Base-by-base conservation (phyloP, 352 stramenopile genomes). In the Phytophthora meadii region DNA sequence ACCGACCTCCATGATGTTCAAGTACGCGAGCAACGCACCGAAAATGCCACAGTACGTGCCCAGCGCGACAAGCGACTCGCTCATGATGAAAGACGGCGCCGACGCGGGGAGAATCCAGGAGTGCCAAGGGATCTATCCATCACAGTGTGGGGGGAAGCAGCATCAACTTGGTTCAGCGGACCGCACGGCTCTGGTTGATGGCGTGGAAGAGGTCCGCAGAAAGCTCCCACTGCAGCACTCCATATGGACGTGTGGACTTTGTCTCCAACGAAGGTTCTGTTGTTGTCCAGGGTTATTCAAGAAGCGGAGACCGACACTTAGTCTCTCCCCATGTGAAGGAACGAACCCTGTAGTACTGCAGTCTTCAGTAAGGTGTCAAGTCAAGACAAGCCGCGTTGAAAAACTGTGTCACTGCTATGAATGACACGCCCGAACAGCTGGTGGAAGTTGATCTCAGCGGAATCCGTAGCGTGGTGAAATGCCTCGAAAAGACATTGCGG, bases 1-100 rank as follows among this genome's bases (percentile, higher is more conserved):
- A 19, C 55, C 55, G 19, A 70, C 9, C 8, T 65, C 36, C 54
- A 70, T 65, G 47, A 65, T 25, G 19, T 65, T 70, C 47, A 25
- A 61, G 27, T 70, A 70, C 9, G 41, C 62, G 10, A 70, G 54
- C n/a, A 65, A 19, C 19, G n/a, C 62, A 19, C 62, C 48, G 19
- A 61, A 34, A 42, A 65, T 59, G 40, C 54, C 62, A 7, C 62
- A 65, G 48, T 65, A 61, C 3, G 47, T 65, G 32, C 54, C 48
- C 1, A 70, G 54, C 25, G 54, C 40, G 32, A 65, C 49, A 39
- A 66, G n/a, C 24, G 62, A 65, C 12, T 37, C 47, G 34, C 25
- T 70, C 62, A 70, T 70, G 25, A 5, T 49, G 47, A 17, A 15
- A 40, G 30, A 27, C 48, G 25, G 45, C 28, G 19, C 25, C n/a